A percentile compares a stretch with the other conserved stretches of the same genome.
Evolutionary conservation across 192 early-diverging fungal genomes (phyloP).

Genomic region (Geranomyces michiganensis): DNA sequence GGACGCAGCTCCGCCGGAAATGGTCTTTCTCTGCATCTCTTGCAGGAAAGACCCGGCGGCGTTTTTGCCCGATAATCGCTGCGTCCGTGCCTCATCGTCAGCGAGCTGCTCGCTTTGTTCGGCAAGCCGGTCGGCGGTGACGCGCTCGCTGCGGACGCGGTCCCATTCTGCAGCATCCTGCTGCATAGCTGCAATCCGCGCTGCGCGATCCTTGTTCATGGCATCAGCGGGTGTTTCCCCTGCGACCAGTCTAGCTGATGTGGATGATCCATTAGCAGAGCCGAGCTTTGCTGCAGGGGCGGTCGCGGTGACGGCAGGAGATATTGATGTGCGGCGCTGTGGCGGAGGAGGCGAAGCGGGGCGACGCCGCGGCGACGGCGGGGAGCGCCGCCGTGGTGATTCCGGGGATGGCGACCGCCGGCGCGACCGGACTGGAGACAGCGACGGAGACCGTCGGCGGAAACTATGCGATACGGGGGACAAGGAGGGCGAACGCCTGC

Average conservation of each 20-base stretch:
- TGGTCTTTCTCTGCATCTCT: conserved; percentile 28
- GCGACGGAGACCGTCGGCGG: neutral
- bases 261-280: no score
- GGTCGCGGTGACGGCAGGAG: neutral
- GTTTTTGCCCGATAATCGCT: conserved; percentile 18
- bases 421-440: neutral
- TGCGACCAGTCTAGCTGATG: no score
- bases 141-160: conserved; percentile 25
- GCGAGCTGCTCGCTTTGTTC: conserved; percentile 38
- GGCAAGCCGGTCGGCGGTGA: conserved; percentile 23
- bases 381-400: neutral
- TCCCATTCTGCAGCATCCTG: conserved; percentile 41
- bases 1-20: conserved; percentile 8
- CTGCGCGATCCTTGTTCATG: conserved; percentile 31
- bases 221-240: no score
- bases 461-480: neutral
- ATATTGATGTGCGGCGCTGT: neutral
- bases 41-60: conserved; percentile 32
- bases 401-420: neutral
- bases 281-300: no score
- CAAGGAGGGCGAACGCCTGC: neutral
- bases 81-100: conserved; percentile 35
- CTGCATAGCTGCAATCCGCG: conserved; percentile 44
- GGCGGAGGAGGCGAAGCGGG: neutral
- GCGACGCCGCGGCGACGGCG: neutral